phyloP scores from a whole-genome alignment of 208 protist species.

The Leishmania martiniquensis region DNA sequence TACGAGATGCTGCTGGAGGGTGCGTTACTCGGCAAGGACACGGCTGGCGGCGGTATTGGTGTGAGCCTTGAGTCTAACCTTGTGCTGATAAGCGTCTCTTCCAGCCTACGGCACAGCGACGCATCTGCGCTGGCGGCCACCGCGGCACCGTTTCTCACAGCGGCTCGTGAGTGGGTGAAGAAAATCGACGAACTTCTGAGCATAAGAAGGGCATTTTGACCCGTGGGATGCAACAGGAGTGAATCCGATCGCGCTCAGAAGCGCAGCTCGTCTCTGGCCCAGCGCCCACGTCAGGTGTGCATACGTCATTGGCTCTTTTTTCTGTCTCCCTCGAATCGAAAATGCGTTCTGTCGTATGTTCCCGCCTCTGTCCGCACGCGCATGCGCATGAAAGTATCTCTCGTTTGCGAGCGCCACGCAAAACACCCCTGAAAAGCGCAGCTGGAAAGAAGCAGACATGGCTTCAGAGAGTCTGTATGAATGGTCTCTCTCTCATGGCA shows the following conservation, averaged over 20 bases:
- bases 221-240: background rate
- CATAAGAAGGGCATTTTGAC: background rate
- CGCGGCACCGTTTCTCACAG: slow-evolving; percentile 53
- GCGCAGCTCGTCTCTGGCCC: background rate
- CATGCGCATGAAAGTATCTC: no score
- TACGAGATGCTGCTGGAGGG: slow-evolving; percentile 81
- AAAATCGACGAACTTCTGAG: slow-evolving; percentile 15
- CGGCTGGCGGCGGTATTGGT: slow-evolving; percentile 75
- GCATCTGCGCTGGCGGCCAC: slow-evolving; percentile 47
- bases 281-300: background rate
- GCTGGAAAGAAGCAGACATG: background rate
- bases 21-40: slow-evolving; percentile 77
- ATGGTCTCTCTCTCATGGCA: no score
- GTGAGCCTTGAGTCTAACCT: slow-evolving; percentile 66
- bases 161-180: slow-evolving; percentile 45
- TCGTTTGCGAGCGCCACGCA: background rate
- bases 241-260: background rate
- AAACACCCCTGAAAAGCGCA: background rate
- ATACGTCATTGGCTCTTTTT: background rate
- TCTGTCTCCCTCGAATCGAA: background rate
- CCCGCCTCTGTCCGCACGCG: background rate
- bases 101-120: slow-evolving; percentile 61
- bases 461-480: background rate
- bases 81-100: slow-evolving; percentile 71
- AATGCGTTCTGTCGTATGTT: background rate